phyloP scores from a whole-genome alignment of 768 basidiomycete species.

The Xerocomus potaroensis region DNA sequence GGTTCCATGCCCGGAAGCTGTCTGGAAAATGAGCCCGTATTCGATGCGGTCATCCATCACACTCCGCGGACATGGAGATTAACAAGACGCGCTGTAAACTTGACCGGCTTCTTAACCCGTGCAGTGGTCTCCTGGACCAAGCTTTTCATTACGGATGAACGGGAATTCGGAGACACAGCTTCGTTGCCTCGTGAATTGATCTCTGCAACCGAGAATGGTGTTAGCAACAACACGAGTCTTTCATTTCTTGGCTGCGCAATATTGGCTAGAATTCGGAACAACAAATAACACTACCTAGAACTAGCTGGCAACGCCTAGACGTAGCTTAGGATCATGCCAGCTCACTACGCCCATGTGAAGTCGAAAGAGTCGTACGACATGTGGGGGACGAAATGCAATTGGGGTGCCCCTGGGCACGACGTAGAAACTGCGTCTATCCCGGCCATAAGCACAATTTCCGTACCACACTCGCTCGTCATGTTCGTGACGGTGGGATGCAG shows the following conservation, averaged over 20 bases:
- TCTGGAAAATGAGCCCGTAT: slow-evolving; percentile 2
- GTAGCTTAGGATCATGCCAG: background rate
- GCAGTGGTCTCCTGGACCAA: slow-evolving; percentile 9
- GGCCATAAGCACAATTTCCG: background rate
- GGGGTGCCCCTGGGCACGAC: background rate
- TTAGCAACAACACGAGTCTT: background rate
- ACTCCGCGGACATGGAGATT: slow-evolving; percentile 27
- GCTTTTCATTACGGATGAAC: slow-evolving; percentile 22
- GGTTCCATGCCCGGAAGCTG: slow-evolving; percentile 7
- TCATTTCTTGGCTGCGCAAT: background rate
- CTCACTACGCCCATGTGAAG: background rate
- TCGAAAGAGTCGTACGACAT: background rate
- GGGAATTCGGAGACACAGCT: slow-evolving; percentile 7
- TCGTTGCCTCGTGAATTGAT: slow-evolving; percentile 12
- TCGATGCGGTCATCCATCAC: background rate
- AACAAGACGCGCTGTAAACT: slow-evolving; percentile 11
- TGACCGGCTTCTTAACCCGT: slow-evolving; percentile 12
- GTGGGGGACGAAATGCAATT: background rate
- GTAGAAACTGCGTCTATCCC: background rate
- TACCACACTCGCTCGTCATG: background rate
- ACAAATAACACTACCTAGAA: background rate
- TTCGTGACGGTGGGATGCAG: background rate
- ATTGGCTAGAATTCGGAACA: slow-evolving; percentile 5
- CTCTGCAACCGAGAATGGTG: slow-evolving; percentile 7
- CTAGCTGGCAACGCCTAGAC: background rate